Evolutionary conservation across 2,329 filamentous ascomycete species (phyloP).

Genomic region (Pseudocercospora ulei): DNA sequence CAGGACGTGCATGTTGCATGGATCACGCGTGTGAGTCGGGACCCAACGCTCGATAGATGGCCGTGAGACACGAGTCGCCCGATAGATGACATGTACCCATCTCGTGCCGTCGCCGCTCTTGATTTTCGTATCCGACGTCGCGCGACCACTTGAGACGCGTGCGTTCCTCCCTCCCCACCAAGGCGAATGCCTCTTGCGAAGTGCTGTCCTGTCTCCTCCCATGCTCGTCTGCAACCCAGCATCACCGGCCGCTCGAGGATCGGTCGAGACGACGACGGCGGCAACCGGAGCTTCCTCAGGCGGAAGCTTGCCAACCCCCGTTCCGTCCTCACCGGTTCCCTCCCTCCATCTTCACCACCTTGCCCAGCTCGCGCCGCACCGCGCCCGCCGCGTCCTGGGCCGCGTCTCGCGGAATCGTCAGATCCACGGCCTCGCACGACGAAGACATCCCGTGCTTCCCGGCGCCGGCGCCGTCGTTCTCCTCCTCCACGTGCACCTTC

Average conservation of each 20-base stretch:
- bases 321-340: conserved; percentile 12
- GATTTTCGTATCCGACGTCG: conserved; percentile 10
- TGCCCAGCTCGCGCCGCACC: conserved; percentile 42
- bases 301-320: no score
- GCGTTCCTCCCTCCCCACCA: conserved; percentile 43
- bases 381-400: conserved; percentile 46
- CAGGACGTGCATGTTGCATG: conserved; percentile 2
- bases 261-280: no score
- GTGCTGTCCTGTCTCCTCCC: conserved; percentile 34
- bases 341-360: conserved; percentile 24
- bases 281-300: no score
- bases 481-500: conserved; percentile 27
- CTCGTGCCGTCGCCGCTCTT: neutral
- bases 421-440: conserved; percentile 14
- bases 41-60: conserved; percentile 6
- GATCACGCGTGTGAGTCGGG: conserved; percentile 1
- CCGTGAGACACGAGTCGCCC: conserved; percentile 1
- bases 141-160: conserved; percentile 24
- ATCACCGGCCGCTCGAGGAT: no score
- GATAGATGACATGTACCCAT: neutral
- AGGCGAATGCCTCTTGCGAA: conserved; percentile 46
- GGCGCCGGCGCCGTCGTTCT: conserved; percentile 31
- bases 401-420: conserved; percentile 35
- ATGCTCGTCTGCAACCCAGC: no score
- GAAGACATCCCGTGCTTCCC: conserved; percentile 14